phyloP scores from a whole-genome alignment of 1,284 basidiomycete genomes.

The Ganoderma leucocontextum region DNA sequence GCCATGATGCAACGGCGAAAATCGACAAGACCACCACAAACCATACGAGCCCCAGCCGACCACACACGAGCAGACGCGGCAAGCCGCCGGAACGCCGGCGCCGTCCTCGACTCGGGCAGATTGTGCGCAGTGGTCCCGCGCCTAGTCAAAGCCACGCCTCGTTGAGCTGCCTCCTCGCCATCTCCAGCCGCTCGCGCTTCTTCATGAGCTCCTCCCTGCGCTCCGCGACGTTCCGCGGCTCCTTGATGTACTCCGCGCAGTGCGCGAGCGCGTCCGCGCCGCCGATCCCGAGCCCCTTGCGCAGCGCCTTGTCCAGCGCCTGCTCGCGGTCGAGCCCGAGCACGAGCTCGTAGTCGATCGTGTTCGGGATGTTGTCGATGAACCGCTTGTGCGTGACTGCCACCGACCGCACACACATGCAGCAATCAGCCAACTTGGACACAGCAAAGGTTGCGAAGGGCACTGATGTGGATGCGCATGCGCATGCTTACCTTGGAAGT shows the following conservation, averaged over 20 bases:
- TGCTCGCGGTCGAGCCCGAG: conserved; percentile 45
- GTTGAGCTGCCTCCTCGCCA: conserved; percentile 55
- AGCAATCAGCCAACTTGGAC: neutral
- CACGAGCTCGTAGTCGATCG: conserved; percentile 71
- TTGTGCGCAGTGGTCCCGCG: neutral
- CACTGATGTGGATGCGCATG: too few species aligned
- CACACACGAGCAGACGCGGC: too few species aligned
- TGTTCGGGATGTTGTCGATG: conserved; percentile 66
- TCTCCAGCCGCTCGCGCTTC: conserved; percentile 60
- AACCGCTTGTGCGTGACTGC: conserved; percentile 77
- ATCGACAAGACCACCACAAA: too few species aligned
- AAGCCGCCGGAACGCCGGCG: too few species aligned
- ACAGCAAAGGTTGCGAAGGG: neutral
- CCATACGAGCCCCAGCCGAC: too few species aligned
- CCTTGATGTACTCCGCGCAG: conserved; percentile 61
- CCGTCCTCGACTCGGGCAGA: too few species aligned
- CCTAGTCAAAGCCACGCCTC: conserved; percentile 26
- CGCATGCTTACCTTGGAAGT: conserved; percentile 69
- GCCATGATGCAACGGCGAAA: too few species aligned
- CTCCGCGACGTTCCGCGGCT: conserved; percentile 52
- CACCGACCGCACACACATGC: neutral
- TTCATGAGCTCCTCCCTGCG: conserved; percentile 57
- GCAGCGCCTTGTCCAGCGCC: conserved; percentile 54
- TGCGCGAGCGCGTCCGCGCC: conserved; percentile 53
- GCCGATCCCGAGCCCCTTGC: conserved; percentile 52